Evolutionary conservation across 2,329 filamentous ascomycete species (phyloP).

Genomic region (Hymenoscyphus fraxineus): DNA sequence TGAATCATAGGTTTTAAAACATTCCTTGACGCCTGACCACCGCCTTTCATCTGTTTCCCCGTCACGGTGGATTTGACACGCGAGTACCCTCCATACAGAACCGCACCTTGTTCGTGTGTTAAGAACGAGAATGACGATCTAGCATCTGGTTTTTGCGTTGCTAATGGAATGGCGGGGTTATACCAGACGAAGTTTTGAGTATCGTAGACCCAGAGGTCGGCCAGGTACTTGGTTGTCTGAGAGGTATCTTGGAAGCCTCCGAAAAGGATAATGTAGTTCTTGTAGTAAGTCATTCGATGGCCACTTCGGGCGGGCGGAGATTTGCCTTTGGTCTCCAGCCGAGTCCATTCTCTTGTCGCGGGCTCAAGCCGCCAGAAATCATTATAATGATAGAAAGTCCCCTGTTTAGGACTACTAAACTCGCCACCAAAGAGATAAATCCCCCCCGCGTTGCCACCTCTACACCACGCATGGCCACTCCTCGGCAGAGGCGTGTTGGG

Average conservation of each 20-base stretch:
- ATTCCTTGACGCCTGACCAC: slow-evolving; percentile 58
- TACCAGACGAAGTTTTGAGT: slow-evolving; percentile 83
- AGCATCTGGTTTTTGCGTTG: slow-evolving; percentile 82
- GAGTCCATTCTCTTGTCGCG: slow-evolving; percentile 80
- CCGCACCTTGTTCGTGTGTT: slow-evolving; percentile 84
- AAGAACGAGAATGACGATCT: slow-evolving; percentile 89
- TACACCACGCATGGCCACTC: slow-evolving; percentile 91
- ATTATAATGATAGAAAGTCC: slow-evolving; percentile 98
- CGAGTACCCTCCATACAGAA: slow-evolving; percentile 91
- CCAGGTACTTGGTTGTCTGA: slow-evolving; percentile 88
- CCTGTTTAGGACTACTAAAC: slow-evolving; percentile 94
- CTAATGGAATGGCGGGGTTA: slow-evolving; percentile 68
- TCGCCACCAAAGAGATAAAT: slow-evolving; percentile 95
- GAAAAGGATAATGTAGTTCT: slow-evolving; percentile 93
- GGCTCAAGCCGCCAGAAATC: slow-evolving; percentile 96
- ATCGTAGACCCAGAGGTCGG: slow-evolving; percentile 95
- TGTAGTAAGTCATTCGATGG: slow-evolving; percentile 94
- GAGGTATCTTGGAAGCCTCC: slow-evolving; percentile 97
- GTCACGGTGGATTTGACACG: slow-evolving; percentile 70
- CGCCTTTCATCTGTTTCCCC: slow-evolving; percentile 62
- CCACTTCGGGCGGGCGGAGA: slow-evolving; percentile 82
- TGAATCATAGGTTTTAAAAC: slow-evolving; percentile 84
- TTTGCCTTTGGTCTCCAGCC: slow-evolving; percentile 75
- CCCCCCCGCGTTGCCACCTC: slow-evolving; percentile 74
- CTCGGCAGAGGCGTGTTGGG: slow-evolving; percentile 89